phyloP scores from a whole-genome alignment of 2,329 filamentous ascomycete species.

The Cercospora nicotianae region DNA sequence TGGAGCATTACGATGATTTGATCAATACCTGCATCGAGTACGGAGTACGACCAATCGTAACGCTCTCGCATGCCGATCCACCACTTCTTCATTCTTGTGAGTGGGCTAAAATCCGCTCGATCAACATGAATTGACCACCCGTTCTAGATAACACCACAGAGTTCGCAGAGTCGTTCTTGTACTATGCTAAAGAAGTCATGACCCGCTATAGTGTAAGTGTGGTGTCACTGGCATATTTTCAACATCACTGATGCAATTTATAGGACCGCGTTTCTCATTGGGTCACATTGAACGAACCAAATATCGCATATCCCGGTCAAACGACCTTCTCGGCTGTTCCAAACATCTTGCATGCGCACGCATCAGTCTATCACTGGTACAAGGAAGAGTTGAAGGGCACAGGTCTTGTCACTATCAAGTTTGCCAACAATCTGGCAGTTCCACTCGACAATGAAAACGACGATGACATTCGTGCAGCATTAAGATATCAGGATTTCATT shows the following conservation, averaged over 20 bases:
- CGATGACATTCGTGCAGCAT: slow-evolving; percentile 48
- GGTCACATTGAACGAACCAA: slow-evolving; percentile 48
- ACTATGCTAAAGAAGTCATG: slow-evolving; percentile 45
- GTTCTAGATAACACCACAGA: slow-evolving; percentile 28
- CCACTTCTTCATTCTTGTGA: slow-evolving; percentile 39
- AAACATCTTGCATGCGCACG: slow-evolving; percentile 31
- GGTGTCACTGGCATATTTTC: not conserved
- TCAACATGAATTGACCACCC: not conserved
- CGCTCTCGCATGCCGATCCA: slow-evolving; percentile 47
- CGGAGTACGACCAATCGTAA: slow-evolving; percentile 49
- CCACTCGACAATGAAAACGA: slow-evolving; percentile 42
- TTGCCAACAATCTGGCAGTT: slow-evolving; percentile 45
- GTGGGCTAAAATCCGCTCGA: not conserved
- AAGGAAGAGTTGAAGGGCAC: slow-evolving; percentile 54
- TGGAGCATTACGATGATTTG: slow-evolving; percentile 52
- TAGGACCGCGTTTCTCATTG: slow-evolving; percentile 32
- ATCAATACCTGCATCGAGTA: slow-evolving; percentile 47
- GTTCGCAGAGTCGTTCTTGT: slow-evolving; percentile 42
- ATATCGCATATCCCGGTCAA: slow-evolving; percentile 18
- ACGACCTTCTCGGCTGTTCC: slow-evolving; percentile 37
- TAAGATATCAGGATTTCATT: slow-evolving; percentile 48
- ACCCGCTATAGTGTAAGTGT: slow-evolving; percentile 43
- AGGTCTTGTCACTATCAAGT: slow-evolving; percentile 52
- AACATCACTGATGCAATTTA: not conserved
- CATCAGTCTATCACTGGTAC: slow-evolving; percentile 47